Percentiles rank a stretch among this genome's conserved stretches.
phyloP scores from a whole-genome alignment of 2,329 filamentous ascomycete species.

The Ilyonectria robusta region DNA sequence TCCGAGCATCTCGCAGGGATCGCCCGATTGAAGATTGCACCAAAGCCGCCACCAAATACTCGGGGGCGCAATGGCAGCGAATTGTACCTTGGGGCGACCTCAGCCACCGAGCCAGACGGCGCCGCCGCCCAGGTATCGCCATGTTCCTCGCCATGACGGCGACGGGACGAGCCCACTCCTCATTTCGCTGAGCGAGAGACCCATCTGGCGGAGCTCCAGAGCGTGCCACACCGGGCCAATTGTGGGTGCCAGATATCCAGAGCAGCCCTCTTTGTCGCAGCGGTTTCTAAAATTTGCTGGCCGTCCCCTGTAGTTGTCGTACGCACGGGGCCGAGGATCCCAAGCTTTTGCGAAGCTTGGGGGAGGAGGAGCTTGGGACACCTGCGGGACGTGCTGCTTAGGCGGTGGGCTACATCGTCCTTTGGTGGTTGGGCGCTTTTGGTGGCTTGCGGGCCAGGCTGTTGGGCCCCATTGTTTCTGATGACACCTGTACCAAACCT shows the following conservation, averaged over 20 bases:
- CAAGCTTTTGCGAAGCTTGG: constrained; percentile 10
- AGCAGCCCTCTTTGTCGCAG: constrained; percentile 15
- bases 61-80: constrained; percentile 17
- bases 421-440: constrained; percentile 13
- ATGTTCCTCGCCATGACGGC: constrained; percentile 19
- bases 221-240: constrained; percentile 37
- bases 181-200: constrained; percentile 42
- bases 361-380: constrained; percentile 6
- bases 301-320: constrained; percentile 17
- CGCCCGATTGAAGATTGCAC: constrained; percentile 35
- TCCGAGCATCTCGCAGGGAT: constrained; percentile 12
- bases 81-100: constrained; percentile 23
- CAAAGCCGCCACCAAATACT: constrained; percentile 27
- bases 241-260: constrained; percentile 32
- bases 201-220: constrained; percentile 10
- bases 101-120: background rate
- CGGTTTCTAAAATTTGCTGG: constrained; percentile 13
- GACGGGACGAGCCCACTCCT: constrained; percentile 39
- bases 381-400: constrained; percentile 1
- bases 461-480: constrained; percentile 7
- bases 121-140: constrained; percentile 13
- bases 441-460: constrained; percentile 6
- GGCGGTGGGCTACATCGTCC: constrained; percentile 14
- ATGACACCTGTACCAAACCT: constrained; percentile 23
- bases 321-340: constrained; percentile 10